Base-by-base conservation (phyloP, 805 yeast genomes). In the Middelhovenomyces tepae region DNA sequence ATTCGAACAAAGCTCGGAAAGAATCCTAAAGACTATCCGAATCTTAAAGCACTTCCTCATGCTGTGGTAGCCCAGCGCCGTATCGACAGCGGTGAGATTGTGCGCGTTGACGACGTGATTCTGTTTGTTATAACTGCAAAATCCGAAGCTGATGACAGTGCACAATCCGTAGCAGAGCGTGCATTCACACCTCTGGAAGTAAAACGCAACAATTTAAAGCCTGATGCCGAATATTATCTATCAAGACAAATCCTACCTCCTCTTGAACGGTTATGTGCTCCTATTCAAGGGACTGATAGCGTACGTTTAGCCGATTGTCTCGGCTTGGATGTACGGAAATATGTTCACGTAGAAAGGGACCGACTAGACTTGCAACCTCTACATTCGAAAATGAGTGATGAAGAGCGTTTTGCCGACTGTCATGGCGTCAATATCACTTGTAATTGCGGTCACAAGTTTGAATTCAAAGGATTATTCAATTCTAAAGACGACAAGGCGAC, bases 231-330 rank as follows among this genome's bases (percentile, higher is more conserved):
- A 24, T 87, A 71, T 51, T 91, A 91, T 54, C 62, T 89, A 45
- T 91, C 78, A 44, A 82, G 85, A 54, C 99, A 91, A 58, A 71
- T 91, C 7, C 74, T 81, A 48, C 86, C 93, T 2, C 96, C 96
- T 3, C 76, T 91, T 7, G 93, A 84, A 52, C 75, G 98, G 58
- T 64, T 91, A 34, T 63, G 89, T 26, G 93, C 79, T 44, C 72
- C 79, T 40, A 76, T 91, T 34, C 93, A 85, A 43, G 95, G 97
- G 26, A 70, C 81, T 42, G 96, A 89, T 51, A 66, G 76, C 48
- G 73, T 75, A 31, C 69, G 91, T 44, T 65, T 91, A 24, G 94
- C 95, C 3, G 67, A 69, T 28, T 67, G 78, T 2, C 64, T 91
- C 22, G 94, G 94, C 0, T 64, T 91, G 25, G 95, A 87, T 48